Evolutionary conservation across 129 eudicot species (phyloP).

Genomic region (Escallonia herrerae): DNA sequence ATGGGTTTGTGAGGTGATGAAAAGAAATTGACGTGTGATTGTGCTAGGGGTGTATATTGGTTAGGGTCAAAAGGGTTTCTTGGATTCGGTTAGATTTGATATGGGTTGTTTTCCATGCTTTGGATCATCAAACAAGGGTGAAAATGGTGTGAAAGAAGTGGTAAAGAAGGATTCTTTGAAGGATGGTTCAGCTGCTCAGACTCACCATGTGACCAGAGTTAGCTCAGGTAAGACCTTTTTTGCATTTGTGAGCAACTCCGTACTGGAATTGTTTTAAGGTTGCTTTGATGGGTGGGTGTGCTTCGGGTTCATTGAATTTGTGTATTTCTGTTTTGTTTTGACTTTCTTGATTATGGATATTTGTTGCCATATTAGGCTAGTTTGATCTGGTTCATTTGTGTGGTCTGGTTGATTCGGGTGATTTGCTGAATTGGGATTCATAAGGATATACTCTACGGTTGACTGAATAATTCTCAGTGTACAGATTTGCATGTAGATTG

Average conservation of each 20-base stretch:
- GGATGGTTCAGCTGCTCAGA: constrained; percentile 56
- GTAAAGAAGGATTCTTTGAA: constrained; percentile 64
- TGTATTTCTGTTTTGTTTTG: not conserved
- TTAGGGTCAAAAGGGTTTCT: constrained; percentile 24
- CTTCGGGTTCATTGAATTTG: constrained; percentile 12
- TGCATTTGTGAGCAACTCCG: not conserved
- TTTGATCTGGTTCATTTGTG: constrained; percentile 28
- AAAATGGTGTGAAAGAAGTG: constrained; percentile 53
- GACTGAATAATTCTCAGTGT: not conserved
- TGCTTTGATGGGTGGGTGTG: not conserved
- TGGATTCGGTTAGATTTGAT: constrained; percentile 32
- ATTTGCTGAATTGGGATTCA: constrained; percentile 16
- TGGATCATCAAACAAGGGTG: constrained; percentile 62
- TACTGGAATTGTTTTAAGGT: not conserved
- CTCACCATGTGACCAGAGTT: constrained; percentile 62
- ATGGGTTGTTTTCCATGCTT: constrained; percentile 91
- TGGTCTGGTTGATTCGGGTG: constrained; percentile 6
- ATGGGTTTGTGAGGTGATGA: constrained; percentile 21
- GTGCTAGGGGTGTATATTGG: constrained; percentile 1
- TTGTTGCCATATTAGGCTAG: not conserved
- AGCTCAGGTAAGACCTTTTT: constrained; percentile 52
- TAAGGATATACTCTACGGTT: no score
- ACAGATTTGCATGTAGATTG: no score
- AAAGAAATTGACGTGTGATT: not conserved
- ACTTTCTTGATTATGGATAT: not conserved